phyloP scores from a whole-genome alignment of 257 asterid genomes.

The Primulina huaijiensis region DNA sequence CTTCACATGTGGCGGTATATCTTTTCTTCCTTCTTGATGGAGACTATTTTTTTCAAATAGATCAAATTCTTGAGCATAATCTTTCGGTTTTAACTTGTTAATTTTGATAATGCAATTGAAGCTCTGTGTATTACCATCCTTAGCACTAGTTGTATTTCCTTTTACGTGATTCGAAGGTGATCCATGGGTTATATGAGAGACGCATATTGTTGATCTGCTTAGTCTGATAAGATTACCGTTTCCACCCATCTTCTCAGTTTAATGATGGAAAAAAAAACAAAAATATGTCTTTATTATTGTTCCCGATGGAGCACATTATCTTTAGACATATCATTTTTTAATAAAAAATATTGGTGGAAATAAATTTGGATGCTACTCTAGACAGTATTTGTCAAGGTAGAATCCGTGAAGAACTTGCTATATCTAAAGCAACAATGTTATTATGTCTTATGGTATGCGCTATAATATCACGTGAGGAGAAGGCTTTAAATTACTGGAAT shows the following conservation, averaged over 20 bases:
- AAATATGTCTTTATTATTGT: too few relatives aligned
- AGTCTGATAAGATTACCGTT: constrained; percentile 1
- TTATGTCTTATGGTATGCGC: background rate
- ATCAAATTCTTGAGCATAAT: constrained; percentile 6
- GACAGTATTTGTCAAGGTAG: too few relatives aligned
- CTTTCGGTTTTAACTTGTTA: constrained; percentile 1
- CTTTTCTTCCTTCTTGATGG: constrained; percentile 23
- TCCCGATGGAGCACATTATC: too few relatives aligned
- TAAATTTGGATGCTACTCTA: too few relatives aligned
- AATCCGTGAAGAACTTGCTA: background rate
- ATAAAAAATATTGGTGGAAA: too few relatives aligned
- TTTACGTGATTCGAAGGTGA: constrained; percentile 15
- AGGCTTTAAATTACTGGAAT: background rate
- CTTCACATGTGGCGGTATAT: constrained; percentile 89
- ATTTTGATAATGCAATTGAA: background rate
- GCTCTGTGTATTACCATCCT: background rate
- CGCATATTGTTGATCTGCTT: constrained; percentile 10
- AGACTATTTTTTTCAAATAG: constrained; percentile 10
- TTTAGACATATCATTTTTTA: too few relatives aligned
- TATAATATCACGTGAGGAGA: background rate
- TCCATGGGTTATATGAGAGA: background rate
- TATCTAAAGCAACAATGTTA: background rate
- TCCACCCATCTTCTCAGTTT: background rate
- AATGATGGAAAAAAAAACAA: too few relatives aligned
- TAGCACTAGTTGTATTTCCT: constrained; percentile 4